Percentiles rank a stretch among this genome's conserved stretches.
Conservation (phyloP, 129 eudicot genomes). For the Flaveria linearis region DNA sequence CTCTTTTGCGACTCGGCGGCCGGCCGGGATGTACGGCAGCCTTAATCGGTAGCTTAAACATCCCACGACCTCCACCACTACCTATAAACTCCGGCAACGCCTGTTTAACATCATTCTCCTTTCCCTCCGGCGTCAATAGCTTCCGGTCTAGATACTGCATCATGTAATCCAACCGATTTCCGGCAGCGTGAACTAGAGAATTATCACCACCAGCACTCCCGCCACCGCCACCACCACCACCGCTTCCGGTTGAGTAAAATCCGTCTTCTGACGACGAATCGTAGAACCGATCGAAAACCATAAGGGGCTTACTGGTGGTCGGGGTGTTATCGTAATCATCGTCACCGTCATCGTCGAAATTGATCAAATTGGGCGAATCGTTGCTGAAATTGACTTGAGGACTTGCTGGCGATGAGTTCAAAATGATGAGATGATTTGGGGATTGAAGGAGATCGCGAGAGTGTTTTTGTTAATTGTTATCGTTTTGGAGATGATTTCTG, state of each 20-base stretch:
- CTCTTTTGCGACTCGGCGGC: constrained; percentile 73
- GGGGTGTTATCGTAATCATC: constrained; percentile 15
- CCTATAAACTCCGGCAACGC: constrained; percentile 64
- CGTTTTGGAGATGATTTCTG: constrained; percentile 30
- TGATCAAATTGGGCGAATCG: constrained; percentile 36
- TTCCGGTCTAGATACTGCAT: constrained; percentile 81
- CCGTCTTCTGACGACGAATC: constrained; percentile 61
- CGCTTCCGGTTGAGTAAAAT: constrained; percentile 28
- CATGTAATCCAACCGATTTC: constrained; percentile 81
- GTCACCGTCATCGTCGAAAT: constrained; percentile 32
- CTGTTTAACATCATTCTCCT: constrained; percentile 26
- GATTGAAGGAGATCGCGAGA: constrained; percentile 18
- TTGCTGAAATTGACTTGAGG: constrained; percentile 15
- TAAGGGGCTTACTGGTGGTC: constrained; percentile 40
- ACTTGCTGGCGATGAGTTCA: constrained; percentile 42
- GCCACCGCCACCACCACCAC: constrained; percentile 1
- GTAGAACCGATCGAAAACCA: constrained; percentile 77
- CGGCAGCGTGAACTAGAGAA: constrained; percentile 40
- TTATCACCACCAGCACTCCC: constrained; percentile 10
- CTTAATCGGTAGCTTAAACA: constrained; percentile 59
- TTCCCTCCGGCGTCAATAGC: constrained; percentile 41
- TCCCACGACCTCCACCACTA: constrained; percentile 59
- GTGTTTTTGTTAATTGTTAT: constrained; percentile 6
- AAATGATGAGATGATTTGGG: constrained; percentile 3
- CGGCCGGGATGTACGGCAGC: constrained; percentile 51